Percentiles rank a stretch among this genome's conserved stretches.
Evolutionary conservation across 2,329 filamentous ascomycete genomes (phyloP).

Genomic region (Orbilia brochopaga): DNA sequence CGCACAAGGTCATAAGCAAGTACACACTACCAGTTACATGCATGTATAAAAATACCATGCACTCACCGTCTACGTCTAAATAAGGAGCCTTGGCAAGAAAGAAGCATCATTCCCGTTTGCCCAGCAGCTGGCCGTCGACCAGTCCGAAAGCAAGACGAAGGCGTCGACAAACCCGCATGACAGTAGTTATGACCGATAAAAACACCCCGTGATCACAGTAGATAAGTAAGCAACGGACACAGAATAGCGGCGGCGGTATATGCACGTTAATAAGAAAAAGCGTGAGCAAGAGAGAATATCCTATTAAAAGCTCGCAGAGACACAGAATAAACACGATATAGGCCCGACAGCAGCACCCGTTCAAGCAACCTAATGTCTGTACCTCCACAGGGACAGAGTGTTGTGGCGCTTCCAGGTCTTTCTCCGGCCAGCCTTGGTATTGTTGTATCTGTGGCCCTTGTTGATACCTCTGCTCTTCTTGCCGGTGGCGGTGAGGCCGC

Average conservation of each 20-base stretch:
- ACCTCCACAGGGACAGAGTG: slow-evolving; percentile 89
- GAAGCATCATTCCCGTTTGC: too few relatives aligned
- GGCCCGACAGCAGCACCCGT: slow-evolving; percentile 19
- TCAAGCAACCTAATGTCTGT: slow-evolving; percentile 50
- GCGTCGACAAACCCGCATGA: slow-evolving; percentile 25
- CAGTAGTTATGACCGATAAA: slow-evolving; percentile 12
- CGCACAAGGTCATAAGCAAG: too few relatives aligned
- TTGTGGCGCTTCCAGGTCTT: slow-evolving; percentile 99
- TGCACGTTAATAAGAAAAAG: background rate
- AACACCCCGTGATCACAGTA: slow-evolving; percentile 21
- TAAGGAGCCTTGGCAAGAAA: too few relatives aligned
- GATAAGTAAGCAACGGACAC: slow-evolving; percentile 19
- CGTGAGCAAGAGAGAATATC: slow-evolving; percentile 20
- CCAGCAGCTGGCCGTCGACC: too few relatives aligned
- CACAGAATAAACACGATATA: slow-evolving; percentile 37
- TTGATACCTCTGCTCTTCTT: slow-evolving; percentile 99
- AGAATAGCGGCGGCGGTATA: slow-evolving; percentile 3
- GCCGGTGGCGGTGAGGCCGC: slow-evolving; percentile 96
- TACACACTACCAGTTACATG: too few relatives aligned
- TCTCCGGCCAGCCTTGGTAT: slow-evolving; percentile 93
- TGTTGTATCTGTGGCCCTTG: slow-evolving; percentile 99
- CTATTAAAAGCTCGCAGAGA: slow-evolving; percentile 36
- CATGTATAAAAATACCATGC: too few relatives aligned
- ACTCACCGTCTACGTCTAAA: too few relatives aligned
- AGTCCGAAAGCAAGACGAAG: background rate